phyloP scores from a whole-genome alignment of 1,284 basidiomycete genomes.

The Leccinum pachyderme region DNA sequence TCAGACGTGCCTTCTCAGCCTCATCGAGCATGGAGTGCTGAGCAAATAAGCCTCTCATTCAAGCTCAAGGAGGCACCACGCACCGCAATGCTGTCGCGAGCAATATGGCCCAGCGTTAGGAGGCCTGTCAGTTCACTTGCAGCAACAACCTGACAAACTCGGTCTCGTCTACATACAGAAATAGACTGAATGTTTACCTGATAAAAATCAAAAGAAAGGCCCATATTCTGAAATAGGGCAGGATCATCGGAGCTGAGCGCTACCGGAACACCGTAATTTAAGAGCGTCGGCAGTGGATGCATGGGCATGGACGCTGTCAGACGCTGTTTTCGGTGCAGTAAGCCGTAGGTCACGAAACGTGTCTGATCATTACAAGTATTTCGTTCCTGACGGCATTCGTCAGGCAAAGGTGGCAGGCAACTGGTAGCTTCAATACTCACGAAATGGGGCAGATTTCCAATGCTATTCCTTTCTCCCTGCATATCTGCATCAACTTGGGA shows the following conservation, averaged over 20 bases:
- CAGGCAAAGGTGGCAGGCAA: conserved; percentile 1
- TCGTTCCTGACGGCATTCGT: conserved; percentile 50
- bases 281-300: conserved; percentile 64
- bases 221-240: conserved; percentile 74
- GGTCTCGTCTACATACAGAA: neutral
- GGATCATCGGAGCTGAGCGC: conserved; percentile 74
- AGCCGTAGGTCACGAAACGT: neutral
- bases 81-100: conserved; percentile 64
- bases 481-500: conserved; percentile 65
- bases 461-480: conserved; percentile 60
- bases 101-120: conserved; percentile 56
- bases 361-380: conserved; percentile 49
- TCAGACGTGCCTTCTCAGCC: conserved; percentile 47
- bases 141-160: conserved; percentile 45
- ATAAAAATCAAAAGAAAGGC: conserved; percentile 70
- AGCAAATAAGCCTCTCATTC: neutral
- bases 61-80: conserved; percentile 12
- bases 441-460: conserved; percentile 74
- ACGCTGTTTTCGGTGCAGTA: conserved; percentile 32
- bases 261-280: conserved; percentile 70
- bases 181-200: conserved; percentile 41
- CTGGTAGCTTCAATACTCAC: conserved; percentile 38
- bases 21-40: conserved; percentile 54
- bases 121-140: conserved; percentile 65
- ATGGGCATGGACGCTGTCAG: conserved; percentile 73